A percentile compares a stretch with the other conserved stretches of the same genome.
Evolutionary conservation across 176 grass and related monocot genomes (phyloP).

Genomic region (Olyra latifolia): DNA sequence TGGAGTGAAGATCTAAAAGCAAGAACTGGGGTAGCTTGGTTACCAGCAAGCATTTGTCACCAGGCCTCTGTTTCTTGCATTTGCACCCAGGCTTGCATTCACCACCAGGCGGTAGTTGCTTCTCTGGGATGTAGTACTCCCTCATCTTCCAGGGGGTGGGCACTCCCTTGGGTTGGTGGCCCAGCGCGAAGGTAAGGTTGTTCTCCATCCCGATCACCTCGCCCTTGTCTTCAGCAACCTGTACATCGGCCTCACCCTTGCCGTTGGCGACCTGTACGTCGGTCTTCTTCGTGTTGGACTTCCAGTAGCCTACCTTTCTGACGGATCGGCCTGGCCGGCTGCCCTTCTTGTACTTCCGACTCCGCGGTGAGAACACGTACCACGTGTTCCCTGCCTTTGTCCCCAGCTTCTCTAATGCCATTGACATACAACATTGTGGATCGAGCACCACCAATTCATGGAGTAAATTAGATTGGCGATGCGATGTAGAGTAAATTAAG

Average conservation of each 20-base stretch:
- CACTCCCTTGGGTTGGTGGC: background rate
- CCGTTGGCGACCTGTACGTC: fast-evolving
- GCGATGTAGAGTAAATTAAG: background rate
- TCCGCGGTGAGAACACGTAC: constrained; percentile 38
- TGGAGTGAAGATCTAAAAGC: no score
- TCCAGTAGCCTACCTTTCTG: background rate
- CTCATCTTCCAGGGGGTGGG: constrained; percentile 39
- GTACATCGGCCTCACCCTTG: background rate
- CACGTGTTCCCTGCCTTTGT: background rate
- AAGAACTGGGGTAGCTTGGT: no score
- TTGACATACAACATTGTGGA: no score
- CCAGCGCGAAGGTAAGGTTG: constrained; percentile 5
- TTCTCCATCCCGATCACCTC: constrained; percentile 19
- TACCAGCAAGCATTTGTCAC: no score
- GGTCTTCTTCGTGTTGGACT: constrained; percentile 17
- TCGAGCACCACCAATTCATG: background rate
- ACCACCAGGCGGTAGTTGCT: background rate
- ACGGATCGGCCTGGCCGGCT: background rate
- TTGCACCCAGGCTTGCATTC: no score
- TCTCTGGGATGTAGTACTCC: constrained; percentile 33
- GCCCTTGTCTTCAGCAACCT: fast-evolving
- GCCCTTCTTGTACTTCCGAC: background rate
- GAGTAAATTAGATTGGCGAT: no score
- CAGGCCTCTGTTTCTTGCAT: no score
- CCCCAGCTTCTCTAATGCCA: background rate